These are phyloP conservation scores for Hypericum perforatum DNA, from an alignment of 345 rosid genomes.

Conservation along the genomic window DNA sequence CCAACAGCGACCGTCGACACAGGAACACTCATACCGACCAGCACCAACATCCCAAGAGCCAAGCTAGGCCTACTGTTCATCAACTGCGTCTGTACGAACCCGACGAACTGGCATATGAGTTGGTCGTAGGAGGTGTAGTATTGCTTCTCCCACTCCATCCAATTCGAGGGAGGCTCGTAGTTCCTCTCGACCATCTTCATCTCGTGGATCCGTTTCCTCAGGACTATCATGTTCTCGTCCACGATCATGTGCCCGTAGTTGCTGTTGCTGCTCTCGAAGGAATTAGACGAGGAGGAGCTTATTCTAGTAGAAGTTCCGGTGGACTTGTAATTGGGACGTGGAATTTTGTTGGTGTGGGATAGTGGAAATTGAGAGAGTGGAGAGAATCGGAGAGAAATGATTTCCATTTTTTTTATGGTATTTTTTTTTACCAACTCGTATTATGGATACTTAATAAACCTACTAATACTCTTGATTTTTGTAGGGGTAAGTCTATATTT, in stretches of 20 bases:
- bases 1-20: constrained; percentile 10
- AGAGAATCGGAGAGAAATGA: too few species aligned
- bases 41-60: constrained; percentile 23
- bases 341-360: too few species aligned
- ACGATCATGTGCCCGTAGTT: constrained; percentile 14
- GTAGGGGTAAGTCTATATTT: too few species aligned
- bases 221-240: constrained; percentile 27
- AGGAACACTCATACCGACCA: constrained; percentile 4
- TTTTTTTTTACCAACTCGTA: too few species aligned
- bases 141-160: constrained; percentile 47
- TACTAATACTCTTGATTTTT: too few species aligned
- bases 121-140: constrained; percentile 18
- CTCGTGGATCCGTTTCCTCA: constrained; percentile 33
- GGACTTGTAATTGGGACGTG: too few species aligned
- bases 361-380: too few species aligned
- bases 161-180: constrained; percentile 23
- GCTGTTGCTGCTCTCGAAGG: neutral
- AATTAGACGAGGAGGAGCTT: too few species aligned
- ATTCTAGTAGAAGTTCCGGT: too few species aligned
- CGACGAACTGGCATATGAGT: constrained; percentile 22
- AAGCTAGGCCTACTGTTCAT: constrained; percentile 38
- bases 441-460: too few species aligned
- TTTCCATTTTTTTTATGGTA: too few species aligned
- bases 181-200: constrained; percentile 23
- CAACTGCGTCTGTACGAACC: constrained; percentile 29